phyloP scores from a whole-genome alignment of 1,139 yeast genomes.

The Diutina sp. region DNA sequence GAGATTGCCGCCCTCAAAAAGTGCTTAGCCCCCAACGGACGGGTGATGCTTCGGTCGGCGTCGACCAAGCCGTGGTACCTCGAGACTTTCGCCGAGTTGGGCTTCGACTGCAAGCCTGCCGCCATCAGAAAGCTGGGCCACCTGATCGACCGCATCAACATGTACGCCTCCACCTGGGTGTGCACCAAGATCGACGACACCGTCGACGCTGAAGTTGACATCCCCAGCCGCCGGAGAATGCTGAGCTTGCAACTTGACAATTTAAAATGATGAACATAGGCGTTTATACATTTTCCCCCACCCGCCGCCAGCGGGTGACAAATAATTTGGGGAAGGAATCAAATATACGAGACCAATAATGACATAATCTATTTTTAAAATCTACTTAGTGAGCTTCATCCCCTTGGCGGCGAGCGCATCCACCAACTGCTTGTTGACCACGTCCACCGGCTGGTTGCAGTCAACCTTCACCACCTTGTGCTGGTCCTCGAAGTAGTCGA shows the following conservation, averaged over 20 bases:
- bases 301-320: neutral
- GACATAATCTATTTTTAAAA: neutral
- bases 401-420: conserved; percentile 40
- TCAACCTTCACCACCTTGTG: conserved; percentile 66
- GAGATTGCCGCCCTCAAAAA: conserved; percentile 56
- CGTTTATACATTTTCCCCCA: neutral
- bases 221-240: neutral
- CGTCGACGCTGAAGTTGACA: neutral
- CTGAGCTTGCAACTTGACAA: neutral
- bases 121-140: conserved; percentile 51
- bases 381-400: neutral
- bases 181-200: conserved; percentile 38
- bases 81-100: conserved; percentile 48
- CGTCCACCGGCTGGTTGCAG: conserved; percentile 73
- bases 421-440: conserved; percentile 62
- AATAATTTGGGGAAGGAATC: neutral
- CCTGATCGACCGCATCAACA: conserved; percentile 67
- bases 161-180: conserved; percentile 86
- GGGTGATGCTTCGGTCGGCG: conserved; percentile 70
- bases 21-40: conserved; percentile 55
- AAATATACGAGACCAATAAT: neutral
- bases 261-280: neutral
- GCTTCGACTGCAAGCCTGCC: conserved; percentile 57
- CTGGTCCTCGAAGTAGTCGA: conserved; percentile 66
- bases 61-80: conserved; percentile 71